Evolutionary conservation across 768 basidiomycete genomes (phyloP), one percentile per base, ranked within the genome.

Genomic region (Auricularia sp.): DNA sequence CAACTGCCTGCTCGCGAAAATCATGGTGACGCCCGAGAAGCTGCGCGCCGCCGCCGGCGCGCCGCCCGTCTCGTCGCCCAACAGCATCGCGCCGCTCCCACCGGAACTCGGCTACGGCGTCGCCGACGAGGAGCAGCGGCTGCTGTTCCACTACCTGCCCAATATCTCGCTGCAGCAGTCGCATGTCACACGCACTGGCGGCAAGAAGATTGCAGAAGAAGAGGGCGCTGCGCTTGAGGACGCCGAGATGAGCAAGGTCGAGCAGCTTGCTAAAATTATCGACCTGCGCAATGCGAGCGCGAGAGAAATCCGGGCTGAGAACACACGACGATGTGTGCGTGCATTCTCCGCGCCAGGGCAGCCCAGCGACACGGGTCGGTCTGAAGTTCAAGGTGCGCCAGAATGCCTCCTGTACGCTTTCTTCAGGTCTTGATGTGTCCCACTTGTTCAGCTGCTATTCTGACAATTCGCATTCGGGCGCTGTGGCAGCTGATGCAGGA

Each of bases 241-340:
- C 62, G 75, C 72, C 33, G 71, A 73, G 65, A 68, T 71, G 56
- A 71, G 66, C 64, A 87, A 86, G 70, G 79, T 81, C 4, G 81
- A 77, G 66, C 72, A 75, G 70, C 81, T 97, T 65, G 86, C 88
- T 54, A 81, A 82, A 68, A 75, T 93, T 36, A 76, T 94, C 24
- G 94, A 97, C 76, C 75, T 98, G 70, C 79, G 88, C 67, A 98
- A 98, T 71, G 89, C 96, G 18, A 91, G 89, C 69, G 90, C 92
- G 35, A 79, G 76, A 36, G 93, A 92, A n/a, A 86, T 98, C 67
- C 85, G 90, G 62, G 91, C 82, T 70, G 92, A 94, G 76, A 98
- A 97, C 74, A 80, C 90, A 66, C 79, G 85, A 71, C 81, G 93
- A 67, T 88, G 94, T 67, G 80, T 97, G 35, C 76, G 77, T 14